Evolutionary conservation across 305 asterid genomes (phyloP).

Genomic region (Stenogyne calaminthoides): DNA sequence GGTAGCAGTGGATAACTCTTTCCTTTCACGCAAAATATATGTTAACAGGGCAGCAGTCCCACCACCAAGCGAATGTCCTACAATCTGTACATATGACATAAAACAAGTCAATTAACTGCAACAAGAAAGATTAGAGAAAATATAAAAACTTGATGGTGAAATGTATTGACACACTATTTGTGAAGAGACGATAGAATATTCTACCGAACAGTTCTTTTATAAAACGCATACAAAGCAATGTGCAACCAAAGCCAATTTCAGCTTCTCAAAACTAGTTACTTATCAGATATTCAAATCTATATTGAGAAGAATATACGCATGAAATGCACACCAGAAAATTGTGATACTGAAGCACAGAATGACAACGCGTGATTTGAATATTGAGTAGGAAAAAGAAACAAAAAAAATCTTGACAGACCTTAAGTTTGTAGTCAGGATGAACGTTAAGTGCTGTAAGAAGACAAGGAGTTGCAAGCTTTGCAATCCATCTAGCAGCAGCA

Average conservation of each 20-base stretch:
- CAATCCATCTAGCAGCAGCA: slow-evolving; percentile 99
- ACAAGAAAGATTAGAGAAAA: neutral
- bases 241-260: slow-evolving; percentile 9
- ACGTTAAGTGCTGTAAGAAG: slow-evolving; percentile 61
- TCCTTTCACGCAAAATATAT: slow-evolving; percentile 81
- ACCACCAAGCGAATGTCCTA: slow-evolving; percentile 98
- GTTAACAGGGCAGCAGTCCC: slow-evolving; percentile 94
- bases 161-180: neutral
- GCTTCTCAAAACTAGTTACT: neutral
- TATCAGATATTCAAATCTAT: neutral
- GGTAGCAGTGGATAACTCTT: slow-evolving; percentile 74
- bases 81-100: slow-evolving; percentile 52
- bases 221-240: neutral
- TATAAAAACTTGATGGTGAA: neutral
- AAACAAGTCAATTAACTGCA: slow-evolving; percentile 21
- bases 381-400: slow-evolving; percentile 2
- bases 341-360: neutral
- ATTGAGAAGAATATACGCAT: neutral
- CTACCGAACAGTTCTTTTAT: neutral
- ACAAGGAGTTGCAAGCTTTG: slow-evolving; percentile 91
- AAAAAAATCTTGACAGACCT: slow-evolving; percentile 49
- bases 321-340: neutral
- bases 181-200: neutral
- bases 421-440: slow-evolving; percentile 78
- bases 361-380: neutral